Conservation (phyloP, 768 basidiomycete species). For the Mycena olivaceomarginata region DNA sequence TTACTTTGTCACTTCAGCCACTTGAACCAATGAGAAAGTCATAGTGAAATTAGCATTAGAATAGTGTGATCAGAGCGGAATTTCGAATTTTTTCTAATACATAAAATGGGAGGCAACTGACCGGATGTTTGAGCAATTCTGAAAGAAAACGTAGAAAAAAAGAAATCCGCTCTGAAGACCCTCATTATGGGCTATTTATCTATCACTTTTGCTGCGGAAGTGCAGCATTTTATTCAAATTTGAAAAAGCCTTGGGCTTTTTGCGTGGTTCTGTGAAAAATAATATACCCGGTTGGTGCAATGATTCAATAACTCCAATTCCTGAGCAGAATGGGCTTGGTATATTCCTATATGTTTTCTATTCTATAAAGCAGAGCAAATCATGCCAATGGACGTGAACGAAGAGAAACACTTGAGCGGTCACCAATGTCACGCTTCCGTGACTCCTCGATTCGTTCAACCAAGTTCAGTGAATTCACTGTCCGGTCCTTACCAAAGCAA, state of each 20-base stretch:
- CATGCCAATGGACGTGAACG: too few species aligned
- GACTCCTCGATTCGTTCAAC: too few species aligned
- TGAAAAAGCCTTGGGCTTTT: slow-evolving; percentile 5
- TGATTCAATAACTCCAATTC: too few species aligned
- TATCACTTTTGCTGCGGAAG: background rate
- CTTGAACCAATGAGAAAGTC: slow-evolving; percentile 11
- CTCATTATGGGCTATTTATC: background rate
- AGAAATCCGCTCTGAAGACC: background rate
- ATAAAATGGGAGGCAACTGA: background rate
- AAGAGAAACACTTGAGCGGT: too few species aligned
- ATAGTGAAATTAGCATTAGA: slow-evolving; percentile 8
- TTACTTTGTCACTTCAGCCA: slow-evolving; percentile 5
- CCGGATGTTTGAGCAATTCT: background rate
- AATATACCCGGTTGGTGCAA: too few species aligned
- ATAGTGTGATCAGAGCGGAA: slow-evolving; percentile 10
- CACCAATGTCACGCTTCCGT: too few species aligned
- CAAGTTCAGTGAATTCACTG: too few species aligned
- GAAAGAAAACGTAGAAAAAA: background rate
- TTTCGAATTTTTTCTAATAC: background rate
- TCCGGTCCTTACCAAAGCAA: too few species aligned
- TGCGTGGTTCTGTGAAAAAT: background rate
- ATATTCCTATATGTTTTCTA: too few species aligned
- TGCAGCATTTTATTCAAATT: background rate
- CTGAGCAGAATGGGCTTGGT: too few species aligned
- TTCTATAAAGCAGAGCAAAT: too few species aligned